A percentile compares a stretch with the other conserved stretches of the same genome.
phyloP scores from a whole-genome alignment of 495 filamentous ascomycete species.

The Pseudotulostoma volvatum region DNA sequence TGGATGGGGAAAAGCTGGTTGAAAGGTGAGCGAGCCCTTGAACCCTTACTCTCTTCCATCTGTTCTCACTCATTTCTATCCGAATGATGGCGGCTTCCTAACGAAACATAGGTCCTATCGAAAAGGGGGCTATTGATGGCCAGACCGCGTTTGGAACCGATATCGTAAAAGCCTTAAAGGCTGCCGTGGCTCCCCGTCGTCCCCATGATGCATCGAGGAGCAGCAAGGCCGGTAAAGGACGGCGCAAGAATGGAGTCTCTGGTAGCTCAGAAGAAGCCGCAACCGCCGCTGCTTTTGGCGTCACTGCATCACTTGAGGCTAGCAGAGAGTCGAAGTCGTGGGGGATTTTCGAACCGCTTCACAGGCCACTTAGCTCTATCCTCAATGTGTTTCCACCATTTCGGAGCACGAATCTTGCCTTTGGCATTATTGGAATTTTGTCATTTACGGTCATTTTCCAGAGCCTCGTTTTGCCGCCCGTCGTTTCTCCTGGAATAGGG shows the following conservation, averaged over 20 bases:
- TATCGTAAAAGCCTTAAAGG: slow-evolving; percentile 53
- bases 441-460: slow-evolving; percentile 42
- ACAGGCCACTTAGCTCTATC: slow-evolving; percentile 50
- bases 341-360: slow-evolving; percentile 69
- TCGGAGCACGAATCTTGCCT: slow-evolving; percentile 47
- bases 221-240: slow-evolving; percentile 26
- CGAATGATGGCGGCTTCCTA: too few species aligned
- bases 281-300: slow-evolving; percentile 22
- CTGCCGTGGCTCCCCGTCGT: slow-evolving; percentile 50
- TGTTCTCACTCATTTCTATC: slow-evolving; percentile 3
- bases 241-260: slow-evolving; percentile 41
- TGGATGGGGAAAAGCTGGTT: slow-evolving; percentile 98
- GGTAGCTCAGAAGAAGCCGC: slow-evolving; percentile 9
- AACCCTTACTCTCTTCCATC: not conserved
- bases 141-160: slow-evolving; percentile 68
- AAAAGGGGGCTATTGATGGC: slow-evolving; percentile 86
- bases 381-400: slow-evolving; percentile 53
- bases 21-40: slow-evolving; percentile 47
- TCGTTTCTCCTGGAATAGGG: slow-evolving; percentile 21
- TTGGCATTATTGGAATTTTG: slow-evolving; percentile 34
- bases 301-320: slow-evolving; percentile 27
- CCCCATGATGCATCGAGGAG: slow-evolving; percentile 25
- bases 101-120: slow-evolving; percentile 65
- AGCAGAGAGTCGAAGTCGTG: slow-evolving; percentile 37
- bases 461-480: slow-evolving; percentile 29